Evolutionary conservation across 2,329 filamentous ascomycete genomes (phyloP).

Genomic region (Colletotrichum costaricense): DNA sequence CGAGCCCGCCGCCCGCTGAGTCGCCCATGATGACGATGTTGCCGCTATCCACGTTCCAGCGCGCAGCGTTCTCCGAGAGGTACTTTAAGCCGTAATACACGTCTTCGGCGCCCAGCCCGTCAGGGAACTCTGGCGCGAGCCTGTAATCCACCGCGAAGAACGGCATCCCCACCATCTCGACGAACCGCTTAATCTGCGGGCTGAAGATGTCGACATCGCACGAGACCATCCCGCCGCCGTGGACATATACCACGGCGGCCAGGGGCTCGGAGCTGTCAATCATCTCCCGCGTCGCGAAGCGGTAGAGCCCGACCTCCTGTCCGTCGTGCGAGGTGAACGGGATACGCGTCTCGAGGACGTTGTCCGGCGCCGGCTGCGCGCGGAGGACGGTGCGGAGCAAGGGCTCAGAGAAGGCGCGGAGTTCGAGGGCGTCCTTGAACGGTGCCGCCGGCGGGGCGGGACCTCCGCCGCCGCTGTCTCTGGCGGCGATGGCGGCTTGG

Average conservation of each 20-base stretch:
- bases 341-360: conserved; percentile 20
- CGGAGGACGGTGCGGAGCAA: conserved; percentile 1
- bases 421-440: conserved; percentile 15
- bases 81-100: conserved; percentile 45
- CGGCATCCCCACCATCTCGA: conserved; percentile 44
- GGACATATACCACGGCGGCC: conserved; percentile 49
- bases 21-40: conserved; percentile 40
- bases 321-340: conserved; percentile 20
- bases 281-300: conserved; percentile 21
- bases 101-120: conserved; percentile 50
- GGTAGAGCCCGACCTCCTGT: conserved; percentile 4
- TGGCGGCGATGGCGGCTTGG: conserved; percentile 8
- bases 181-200: conserved; percentile 41
- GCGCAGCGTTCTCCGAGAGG: conserved; percentile 38
- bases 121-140: conserved; percentile 54
- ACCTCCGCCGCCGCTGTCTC: not conserved
- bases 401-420: conserved; percentile 14
- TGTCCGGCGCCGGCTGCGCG: conserved; percentile 12
- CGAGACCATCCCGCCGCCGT: conserved; percentile 55
- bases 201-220: conserved; percentile 43
- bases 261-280: conserved; percentile 8
- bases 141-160: conserved; percentile 54
- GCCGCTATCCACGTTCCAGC: conserved; percentile 37
- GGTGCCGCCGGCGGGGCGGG: not conserved
- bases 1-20: conserved; percentile 38